Conservation (phyloP, 2,329 filamentous ascomycete genomes). For the Tympanopsis confertula region DNA sequence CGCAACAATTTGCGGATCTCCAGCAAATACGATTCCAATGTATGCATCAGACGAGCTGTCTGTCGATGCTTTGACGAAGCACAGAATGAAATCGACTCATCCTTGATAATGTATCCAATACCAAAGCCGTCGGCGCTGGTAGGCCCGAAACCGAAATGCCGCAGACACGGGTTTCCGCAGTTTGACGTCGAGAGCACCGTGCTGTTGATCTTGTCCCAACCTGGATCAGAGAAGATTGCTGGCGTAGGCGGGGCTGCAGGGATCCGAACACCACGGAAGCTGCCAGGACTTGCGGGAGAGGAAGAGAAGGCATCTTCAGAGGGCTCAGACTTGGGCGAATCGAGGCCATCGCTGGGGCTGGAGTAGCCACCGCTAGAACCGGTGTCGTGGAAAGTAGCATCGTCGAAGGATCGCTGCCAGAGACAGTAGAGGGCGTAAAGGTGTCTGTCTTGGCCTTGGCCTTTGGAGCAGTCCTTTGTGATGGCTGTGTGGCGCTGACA, state of each 20-base stretch:
- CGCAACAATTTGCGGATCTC: neutral
- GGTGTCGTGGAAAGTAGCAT: slow-evolving; percentile 35
- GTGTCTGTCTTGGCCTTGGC: slow-evolving; percentile 82
- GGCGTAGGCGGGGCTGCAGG: neutral
- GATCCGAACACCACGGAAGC: neutral
- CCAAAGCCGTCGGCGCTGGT: neutral
- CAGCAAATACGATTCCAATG: neutral
- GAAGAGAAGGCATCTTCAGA: neutral
- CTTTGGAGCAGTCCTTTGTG: slow-evolving; percentile 79
- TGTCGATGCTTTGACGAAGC: slow-evolving; percentile 1
- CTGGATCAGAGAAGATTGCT: neutral
- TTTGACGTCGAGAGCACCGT: neutral
- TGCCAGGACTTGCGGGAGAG: neutral
- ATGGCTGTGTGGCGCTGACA: slow-evolving; percentile 70
- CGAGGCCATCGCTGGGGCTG: neutral
- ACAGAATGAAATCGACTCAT: neutral
- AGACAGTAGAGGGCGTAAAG: slow-evolving; percentile 88
- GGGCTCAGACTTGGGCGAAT: neutral
- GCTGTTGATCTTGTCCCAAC: slow-evolving; percentile 1
- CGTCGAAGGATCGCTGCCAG: slow-evolving; percentile 82
- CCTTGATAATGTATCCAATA: slow-evolving; percentile 1
- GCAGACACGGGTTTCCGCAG: slow-evolving; percentile 1
- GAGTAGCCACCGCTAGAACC: neutral
- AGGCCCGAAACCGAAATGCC: neutral
- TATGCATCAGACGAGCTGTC: slow-evolving; percentile 1